Percentiles rank a stretch among this genome's conserved stretches.
Evolutionary conservation across 2,329 filamentous ascomycete species (phyloP).

Genomic region (Aspergillus pseudoterreus): DNA sequence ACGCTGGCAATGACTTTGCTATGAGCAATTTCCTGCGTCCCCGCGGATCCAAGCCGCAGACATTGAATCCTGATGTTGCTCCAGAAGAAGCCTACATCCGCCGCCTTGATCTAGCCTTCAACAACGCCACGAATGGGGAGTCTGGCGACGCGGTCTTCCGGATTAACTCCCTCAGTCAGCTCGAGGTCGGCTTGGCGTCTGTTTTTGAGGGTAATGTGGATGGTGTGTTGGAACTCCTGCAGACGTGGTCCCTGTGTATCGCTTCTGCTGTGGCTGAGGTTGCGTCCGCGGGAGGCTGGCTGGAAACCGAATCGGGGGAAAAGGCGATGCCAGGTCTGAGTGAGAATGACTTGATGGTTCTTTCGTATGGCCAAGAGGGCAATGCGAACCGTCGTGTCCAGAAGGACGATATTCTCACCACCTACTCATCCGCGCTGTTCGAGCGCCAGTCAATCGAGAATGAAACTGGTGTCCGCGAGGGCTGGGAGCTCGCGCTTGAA

Average conservation of each 20-base stretch:
- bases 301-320: constrained; percentile 58
- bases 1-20: constrained; percentile 23
- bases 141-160: constrained; percentile 62
- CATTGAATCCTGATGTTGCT: constrained; percentile 33
- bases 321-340: constrained; percentile 63
- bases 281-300: constrained; percentile 78
- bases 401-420: constrained; percentile 73
- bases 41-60: constrained; percentile 34
- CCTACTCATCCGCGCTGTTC: constrained; percentile 67
- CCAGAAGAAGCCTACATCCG: constrained; percentile 68
- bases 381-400: constrained; percentile 51
- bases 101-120: constrained; percentile 68
- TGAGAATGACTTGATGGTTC: constrained; percentile 77
- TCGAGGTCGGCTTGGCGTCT: constrained; percentile 79
- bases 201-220: constrained; percentile 79
- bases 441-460: constrained; percentile 32
- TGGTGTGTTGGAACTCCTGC: constrained; percentile 68
- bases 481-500: constrained; percentile 86
- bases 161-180: constrained; percentile 68
- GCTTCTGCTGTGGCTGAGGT: constrained; percentile 78
- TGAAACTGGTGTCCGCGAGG: constrained; percentile 52
- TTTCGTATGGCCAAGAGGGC: constrained; percentile 65
- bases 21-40: constrained; percentile 21
- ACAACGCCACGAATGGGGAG: constrained; percentile 58
- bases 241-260: constrained; percentile 75